These are phyloP conservation scores for Xylariaceae sp. DNA, from an alignment of 2,329 filamentous ascomycete genomes.

Conservation along the genomic window DNA sequence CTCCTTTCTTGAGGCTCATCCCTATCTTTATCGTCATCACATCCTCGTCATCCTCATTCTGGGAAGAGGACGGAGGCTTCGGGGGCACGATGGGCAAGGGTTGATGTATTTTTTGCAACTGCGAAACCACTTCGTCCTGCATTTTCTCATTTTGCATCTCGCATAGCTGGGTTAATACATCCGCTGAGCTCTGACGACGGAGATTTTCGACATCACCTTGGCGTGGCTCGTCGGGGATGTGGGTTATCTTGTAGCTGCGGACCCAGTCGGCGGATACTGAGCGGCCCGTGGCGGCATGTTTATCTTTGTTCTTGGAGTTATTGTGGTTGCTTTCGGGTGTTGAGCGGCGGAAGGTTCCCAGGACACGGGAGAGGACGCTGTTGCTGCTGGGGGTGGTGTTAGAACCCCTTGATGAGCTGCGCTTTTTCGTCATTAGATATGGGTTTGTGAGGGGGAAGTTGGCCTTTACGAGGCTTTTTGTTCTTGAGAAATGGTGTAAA, in stretches of 20 bases:
- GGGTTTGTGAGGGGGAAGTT: background rate
- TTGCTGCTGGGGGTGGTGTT: background rate
- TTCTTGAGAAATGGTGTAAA: no score
- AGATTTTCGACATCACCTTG: conserved; percentile 1
- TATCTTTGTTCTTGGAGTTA: background rate
- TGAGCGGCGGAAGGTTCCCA: conserved; percentile 6
- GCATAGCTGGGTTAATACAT: conserved; percentile 6
- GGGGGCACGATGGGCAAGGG: no score
- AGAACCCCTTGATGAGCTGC: conserved; percentile 1
- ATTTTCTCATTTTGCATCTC: conserved; percentile 9
- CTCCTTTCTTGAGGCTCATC: background rate
- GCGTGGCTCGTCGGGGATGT: conserved; percentile 10
- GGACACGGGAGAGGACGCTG: conserved; percentile 7
- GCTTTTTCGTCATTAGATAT: conserved; percentile 6
- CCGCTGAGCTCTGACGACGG: conserved; percentile 4
- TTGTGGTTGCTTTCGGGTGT: background rate
- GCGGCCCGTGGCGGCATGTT: no score
- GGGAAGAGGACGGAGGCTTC: background rate
- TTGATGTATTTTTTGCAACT: no score
- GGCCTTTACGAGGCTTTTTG: no score
- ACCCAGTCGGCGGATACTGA: background rate
- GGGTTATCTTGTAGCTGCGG: conserved; percentile 13
- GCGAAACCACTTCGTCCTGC: background rate
- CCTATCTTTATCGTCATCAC: conserved; percentile 12
- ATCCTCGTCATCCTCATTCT: background rate